phyloP scores from a whole-genome alignment of 441 rosid genomes.

The Pelargonium australe region DNA sequence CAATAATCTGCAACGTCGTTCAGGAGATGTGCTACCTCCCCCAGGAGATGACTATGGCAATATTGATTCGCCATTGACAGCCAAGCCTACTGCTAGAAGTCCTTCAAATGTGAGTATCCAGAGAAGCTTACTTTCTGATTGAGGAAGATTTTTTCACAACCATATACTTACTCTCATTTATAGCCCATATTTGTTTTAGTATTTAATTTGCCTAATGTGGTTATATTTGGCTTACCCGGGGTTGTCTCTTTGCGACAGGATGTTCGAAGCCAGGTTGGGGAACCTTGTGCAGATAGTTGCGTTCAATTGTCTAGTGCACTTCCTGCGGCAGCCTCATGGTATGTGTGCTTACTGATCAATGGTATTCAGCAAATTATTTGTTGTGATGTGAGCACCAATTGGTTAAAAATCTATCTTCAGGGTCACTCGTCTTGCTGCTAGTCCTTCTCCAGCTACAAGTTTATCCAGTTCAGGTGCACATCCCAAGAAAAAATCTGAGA shows the following conservation, averaged over 20 bases:
- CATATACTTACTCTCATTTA: neutral
- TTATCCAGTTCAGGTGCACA: slow-evolving; percentile 30
- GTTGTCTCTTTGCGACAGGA: slow-evolving; percentile 24
- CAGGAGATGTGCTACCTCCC: slow-evolving; percentile 50
- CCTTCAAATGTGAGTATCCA: slow-evolving; percentile 35
- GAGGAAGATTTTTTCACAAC: neutral
- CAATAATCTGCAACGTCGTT: slow-evolving; percentile 30
- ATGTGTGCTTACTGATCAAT: slow-evolving; percentile 9
- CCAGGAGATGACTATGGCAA: slow-evolving; percentile 34
- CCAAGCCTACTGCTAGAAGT: slow-evolving; percentile 35
- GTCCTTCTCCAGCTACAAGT: slow-evolving; percentile 30
- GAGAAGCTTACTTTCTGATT: neutral
- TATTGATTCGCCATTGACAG: slow-evolving; percentile 29
- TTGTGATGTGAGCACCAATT: slow-evolving; percentile 7
- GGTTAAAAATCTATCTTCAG: slow-evolving; percentile 27
- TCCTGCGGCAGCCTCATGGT: slow-evolving; percentile 57
- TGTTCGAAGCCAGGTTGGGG: slow-evolving; percentile 22
- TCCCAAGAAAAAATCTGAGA: slow-evolving; percentile 24
- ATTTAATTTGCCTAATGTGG: neutral
- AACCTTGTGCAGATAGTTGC: slow-evolving; percentile 31
- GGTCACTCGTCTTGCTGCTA: slow-evolving; percentile 47
- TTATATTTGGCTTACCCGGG: neutral
- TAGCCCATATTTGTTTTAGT: neutral
- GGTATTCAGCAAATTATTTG: slow-evolving; percentile 6
- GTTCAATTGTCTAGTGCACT: slow-evolving; percentile 29